These are phyloP conservation scores for Parascedosporium putredinis DNA, from an alignment of 2,329 filamentous ascomycete genomes.

Conservation along the genomic window DNA sequence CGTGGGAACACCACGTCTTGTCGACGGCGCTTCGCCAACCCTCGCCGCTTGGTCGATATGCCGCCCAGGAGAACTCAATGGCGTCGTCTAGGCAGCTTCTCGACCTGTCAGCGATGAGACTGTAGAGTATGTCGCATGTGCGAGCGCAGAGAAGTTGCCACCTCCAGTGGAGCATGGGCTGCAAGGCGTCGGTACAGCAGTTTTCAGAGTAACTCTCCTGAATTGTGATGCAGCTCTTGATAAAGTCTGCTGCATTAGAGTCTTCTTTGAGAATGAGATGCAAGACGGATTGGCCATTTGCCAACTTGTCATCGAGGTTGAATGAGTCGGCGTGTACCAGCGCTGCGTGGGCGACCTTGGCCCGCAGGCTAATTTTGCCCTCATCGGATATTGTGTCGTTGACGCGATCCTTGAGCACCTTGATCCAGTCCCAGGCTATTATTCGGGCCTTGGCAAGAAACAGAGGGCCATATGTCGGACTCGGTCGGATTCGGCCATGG, in stretches of 20 bases:
- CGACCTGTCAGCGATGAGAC: background rate
- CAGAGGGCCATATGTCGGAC: constrained; percentile 18
- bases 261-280: constrained; percentile 16
- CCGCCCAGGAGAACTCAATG: background rate
- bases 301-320: constrained; percentile 24
- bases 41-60: background rate
- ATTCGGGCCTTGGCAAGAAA: constrained; percentile 22
- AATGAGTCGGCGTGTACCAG: constrained; percentile 33
- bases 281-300: constrained; percentile 11
- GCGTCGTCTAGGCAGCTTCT: background rate
- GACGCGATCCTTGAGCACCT: constrained; percentile 19
- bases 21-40: background rate
- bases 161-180: constrained; percentile 14
- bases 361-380: constrained; percentile 21
- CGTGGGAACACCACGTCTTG: background rate
- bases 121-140: constrained; percentile 12
- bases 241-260: constrained; percentile 15
- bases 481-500: constrained; percentile 18
- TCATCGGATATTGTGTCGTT: constrained; percentile 15
- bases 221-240: constrained; percentile 26
- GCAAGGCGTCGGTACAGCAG: constrained; percentile 8
- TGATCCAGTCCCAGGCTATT: constrained; percentile 29
- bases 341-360: background rate
- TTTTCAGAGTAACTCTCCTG: constrained; percentile 17
- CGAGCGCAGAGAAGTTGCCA: constrained; percentile 18